Evolutionary conservation across 2,329 filamentous ascomycete genomes (phyloP).

Genomic region (Tolypocladium capitatum): DNA sequence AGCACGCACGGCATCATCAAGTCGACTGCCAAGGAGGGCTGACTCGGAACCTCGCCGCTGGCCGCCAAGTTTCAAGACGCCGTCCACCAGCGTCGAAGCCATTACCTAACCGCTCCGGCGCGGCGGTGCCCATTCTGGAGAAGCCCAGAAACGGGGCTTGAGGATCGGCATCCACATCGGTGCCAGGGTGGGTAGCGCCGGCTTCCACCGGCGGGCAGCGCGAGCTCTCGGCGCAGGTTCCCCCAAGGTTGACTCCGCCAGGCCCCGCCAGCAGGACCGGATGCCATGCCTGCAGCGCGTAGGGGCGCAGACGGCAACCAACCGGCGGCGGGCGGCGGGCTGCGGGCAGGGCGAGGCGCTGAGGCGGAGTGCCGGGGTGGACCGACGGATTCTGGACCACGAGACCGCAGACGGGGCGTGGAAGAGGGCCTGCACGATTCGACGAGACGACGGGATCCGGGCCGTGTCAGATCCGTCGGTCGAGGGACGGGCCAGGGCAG

Average conservation of each 20-base stretch:
- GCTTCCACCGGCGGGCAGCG: not conserved
- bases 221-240: conserved; percentile 1
- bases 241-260: conserved; percentile 6
- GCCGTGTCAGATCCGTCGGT: not conserved
- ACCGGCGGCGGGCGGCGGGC: not conserved
- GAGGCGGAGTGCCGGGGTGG: no score
- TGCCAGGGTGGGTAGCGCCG: not conserved
- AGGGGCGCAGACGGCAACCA: not conserved
- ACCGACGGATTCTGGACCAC: not conserved
- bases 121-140: no score
- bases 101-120: not conserved
- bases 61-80: not conserved
- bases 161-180: not conserved
- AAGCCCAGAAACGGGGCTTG: no score
- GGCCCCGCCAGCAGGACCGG: not conserved
- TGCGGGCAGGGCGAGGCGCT: not conserved
- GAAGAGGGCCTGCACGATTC: no score
- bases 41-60: not conserved
- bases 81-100: not conserved
- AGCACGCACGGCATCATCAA: not conserved
- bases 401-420: no score
- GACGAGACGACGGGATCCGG: not conserved
- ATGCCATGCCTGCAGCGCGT: not conserved
- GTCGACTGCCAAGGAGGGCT: not conserved
- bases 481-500: no score